These are phyloP conservation scores for Rutstroemia sydowiana DNA, from an alignment of 2,329 filamentous ascomycete genomes.

Conservation along the genomic window DNA sequence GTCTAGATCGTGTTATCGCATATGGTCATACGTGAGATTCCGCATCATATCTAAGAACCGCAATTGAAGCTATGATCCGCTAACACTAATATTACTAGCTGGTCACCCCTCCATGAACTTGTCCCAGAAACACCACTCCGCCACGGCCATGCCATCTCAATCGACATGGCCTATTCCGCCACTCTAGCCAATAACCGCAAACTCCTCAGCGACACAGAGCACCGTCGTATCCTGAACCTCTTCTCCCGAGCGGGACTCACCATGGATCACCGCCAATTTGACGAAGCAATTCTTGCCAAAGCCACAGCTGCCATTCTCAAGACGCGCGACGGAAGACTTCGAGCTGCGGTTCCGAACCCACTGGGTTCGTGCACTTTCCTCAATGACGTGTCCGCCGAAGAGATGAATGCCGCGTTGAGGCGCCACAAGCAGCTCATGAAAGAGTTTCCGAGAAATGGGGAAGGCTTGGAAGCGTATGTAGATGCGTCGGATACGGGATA, in stretches of 20 bases:
- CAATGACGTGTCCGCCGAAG: slow-evolving; percentile 56
- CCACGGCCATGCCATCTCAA: slow-evolving; percentile 67
- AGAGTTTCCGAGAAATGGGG: slow-evolving; percentile 54
- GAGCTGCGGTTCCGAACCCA: slow-evolving; percentile 61
- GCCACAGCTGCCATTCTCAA: slow-evolving; percentile 63
- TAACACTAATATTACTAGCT: slow-evolving; percentile 2
- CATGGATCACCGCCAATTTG: slow-evolving; percentile 63
- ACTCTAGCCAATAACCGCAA: slow-evolving; percentile 59
- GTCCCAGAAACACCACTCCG: slow-evolving; percentile 60
- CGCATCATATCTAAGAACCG: too few relatives aligned
- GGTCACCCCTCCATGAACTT: slow-evolving; percentile 66
- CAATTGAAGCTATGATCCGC: too few relatives aligned
- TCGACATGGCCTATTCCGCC: slow-evolving; percentile 70
- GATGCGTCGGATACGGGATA: slow-evolving; percentile 62
- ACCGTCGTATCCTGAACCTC: slow-evolving; percentile 54
- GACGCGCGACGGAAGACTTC: slow-evolving; percentile 61
- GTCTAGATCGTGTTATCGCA: slow-evolving; percentile 64
- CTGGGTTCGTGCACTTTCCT: slow-evolving; percentile 61
- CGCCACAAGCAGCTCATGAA: slow-evolving; percentile 59
- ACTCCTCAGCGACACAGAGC: slow-evolving; percentile 51
- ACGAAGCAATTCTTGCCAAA: slow-evolving; percentile 56
- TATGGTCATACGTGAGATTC: slow-evolving; percentile 58
- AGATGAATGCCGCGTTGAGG: slow-evolving; percentile 53
- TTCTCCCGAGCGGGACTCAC: slow-evolving; percentile 65
- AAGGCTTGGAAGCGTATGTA: slow-evolving; percentile 61